These are phyloP conservation scores for Phytopythium delawarense DNA, from an alignment of 352 stramenopile species.

Conservation along the genomic window DNA sequence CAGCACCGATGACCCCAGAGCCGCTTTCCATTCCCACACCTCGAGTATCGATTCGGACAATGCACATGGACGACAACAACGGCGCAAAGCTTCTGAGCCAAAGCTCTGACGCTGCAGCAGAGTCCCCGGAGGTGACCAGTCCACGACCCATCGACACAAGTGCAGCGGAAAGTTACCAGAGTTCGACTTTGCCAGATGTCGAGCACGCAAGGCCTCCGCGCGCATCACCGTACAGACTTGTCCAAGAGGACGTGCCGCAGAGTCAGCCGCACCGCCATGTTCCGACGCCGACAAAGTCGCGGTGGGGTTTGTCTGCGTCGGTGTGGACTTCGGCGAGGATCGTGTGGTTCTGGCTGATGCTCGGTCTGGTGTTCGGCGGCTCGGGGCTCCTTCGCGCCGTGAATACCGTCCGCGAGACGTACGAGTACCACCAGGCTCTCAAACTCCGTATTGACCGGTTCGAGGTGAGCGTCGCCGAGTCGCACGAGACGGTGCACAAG, in stretches of 20 bases:
- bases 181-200: background rate
- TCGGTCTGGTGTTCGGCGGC: conserved; percentile 46
- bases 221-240: background rate
- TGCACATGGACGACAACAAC: background rate
- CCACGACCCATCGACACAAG: background rate
- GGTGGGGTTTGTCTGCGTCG: background rate
- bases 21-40: background rate
- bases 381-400: conserved; percentile 46
- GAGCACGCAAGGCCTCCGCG: background rate
- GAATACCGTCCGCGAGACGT: conserved; percentile 47
- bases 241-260: background rate
- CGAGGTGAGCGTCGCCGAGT: conserved; percentile 61
- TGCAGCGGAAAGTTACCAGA: background rate
- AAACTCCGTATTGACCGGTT: conserved; percentile 52
- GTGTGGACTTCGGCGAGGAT: background rate
- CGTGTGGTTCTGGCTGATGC: conserved; percentile 29
- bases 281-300: background rate
- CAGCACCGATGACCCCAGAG: too few species aligned
- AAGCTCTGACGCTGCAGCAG: background rate
- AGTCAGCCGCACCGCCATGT: background rate
- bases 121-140: background rate
- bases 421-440: conserved; percentile 61
- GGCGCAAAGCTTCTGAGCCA: background rate
- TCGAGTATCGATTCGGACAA: background rate
- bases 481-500: conserved; percentile 54